Percentiles rank a stretch among this genome's conserved stretches.
Evolutionary conservation across 306 rosid species (phyloP).

Genomic region (Quercus cerris): DNA sequence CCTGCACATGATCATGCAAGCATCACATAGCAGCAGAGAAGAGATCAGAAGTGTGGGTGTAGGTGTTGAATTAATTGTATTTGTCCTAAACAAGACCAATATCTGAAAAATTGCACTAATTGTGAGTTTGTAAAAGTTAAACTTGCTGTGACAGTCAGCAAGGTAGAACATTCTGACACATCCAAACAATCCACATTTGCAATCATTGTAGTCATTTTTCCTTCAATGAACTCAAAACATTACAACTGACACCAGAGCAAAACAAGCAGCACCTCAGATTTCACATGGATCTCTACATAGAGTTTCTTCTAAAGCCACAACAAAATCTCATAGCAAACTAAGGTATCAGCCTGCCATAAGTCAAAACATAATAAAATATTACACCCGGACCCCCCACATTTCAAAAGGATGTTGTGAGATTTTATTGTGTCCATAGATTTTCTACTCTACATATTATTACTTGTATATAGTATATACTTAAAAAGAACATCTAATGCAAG

Average conservation of each 20-base stretch:
- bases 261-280: not conserved
- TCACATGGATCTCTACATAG: too few species aligned
- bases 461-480: too few species aligned
- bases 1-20: constrained; percentile 51
- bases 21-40: constrained; percentile 25
- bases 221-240: not conserved
- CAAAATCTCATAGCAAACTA: too few species aligned
- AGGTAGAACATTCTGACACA: not conserved
- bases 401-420: too few species aligned
- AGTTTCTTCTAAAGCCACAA: too few species aligned
- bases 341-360: too few species aligned
- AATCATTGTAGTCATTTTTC: not conserved
- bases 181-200: not conserved
- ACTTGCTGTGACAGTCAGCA: not conserved
- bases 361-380: too few species aligned
- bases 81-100: not conserved
- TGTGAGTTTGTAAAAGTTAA: not conserved
- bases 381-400: too few species aligned
- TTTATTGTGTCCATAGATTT: too few species aligned
- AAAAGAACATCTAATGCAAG: too few species aligned
- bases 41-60: not conserved
- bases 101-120: not conserved
- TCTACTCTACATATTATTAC: too few species aligned
- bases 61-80: not conserved
- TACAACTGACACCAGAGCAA: not conserved